phyloP scores from a whole-genome alignment of 768 basidiomycete genomes.

The Suillus paluster region DNA sequence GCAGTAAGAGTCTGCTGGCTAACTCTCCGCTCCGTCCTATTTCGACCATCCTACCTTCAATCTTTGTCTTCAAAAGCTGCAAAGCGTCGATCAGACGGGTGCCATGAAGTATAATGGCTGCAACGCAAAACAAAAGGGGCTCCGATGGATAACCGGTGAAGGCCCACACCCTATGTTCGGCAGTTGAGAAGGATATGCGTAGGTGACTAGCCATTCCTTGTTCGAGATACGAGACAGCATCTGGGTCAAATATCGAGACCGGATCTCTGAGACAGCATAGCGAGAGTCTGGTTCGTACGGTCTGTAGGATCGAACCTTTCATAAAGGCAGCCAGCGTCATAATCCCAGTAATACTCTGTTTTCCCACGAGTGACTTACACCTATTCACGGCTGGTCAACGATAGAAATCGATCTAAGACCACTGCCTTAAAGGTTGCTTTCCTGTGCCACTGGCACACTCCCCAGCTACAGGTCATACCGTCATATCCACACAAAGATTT shows the following conservation, averaged over 20 bases:
- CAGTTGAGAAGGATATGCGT: constrained; percentile 13
- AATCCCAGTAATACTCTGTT: background rate
- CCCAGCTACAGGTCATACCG: no score
- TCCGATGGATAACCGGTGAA: constrained; percentile 23
- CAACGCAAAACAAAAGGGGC: constrained; percentile 18
- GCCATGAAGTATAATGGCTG: background rate
- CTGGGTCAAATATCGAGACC: background rate
- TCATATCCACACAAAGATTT: no score
- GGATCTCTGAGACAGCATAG: constrained; percentile 16
- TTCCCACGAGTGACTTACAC: constrained; percentile 4
- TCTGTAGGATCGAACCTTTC: background rate
- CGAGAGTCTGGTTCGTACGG: constrained; percentile 5
- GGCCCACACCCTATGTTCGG: constrained; percentile 14
- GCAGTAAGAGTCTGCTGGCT: constrained; percentile 12
- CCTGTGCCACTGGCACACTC: no score
- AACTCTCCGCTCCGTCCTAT: constrained; percentile 15
- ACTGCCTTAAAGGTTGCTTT: no score
- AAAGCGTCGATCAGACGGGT: background rate
- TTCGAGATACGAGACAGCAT: constrained; percentile 10
- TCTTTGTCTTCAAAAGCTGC: background rate
- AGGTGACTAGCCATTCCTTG: constrained; percentile 18
- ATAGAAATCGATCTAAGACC: no score
- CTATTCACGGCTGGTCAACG: background rate
- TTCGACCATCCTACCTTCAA: constrained; percentile 14
- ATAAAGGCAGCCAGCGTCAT: background rate